Evolutionary conservation across 2,329 filamentous ascomycete genomes (phyloP).

Genomic region (Chrysosporium queenslandicum): DNA sequence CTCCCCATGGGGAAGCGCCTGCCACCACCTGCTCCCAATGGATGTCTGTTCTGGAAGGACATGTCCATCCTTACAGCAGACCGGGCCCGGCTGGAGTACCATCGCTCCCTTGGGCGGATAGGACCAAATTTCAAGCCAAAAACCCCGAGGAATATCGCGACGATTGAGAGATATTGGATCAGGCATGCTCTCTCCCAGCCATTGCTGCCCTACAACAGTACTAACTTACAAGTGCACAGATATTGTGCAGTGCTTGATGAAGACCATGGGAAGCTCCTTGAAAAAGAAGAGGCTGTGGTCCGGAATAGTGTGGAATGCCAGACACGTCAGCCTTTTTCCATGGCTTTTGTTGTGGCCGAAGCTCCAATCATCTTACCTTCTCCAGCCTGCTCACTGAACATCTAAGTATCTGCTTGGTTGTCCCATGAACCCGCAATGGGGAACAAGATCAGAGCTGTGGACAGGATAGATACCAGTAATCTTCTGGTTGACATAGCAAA

Average conservation of each 20-base stretch:
- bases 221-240: not conserved
- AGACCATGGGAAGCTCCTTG: not conserved
- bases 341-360: no score
- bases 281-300: not conserved
- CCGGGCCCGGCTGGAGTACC: not conserved
- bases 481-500: no score
- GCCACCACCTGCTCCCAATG: not conserved
- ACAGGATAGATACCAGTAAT: no score
- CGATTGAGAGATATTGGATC: not conserved
- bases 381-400: no score
- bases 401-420: no score
- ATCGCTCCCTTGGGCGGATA: not conserved
- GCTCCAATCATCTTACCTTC: no score
- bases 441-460: no score
- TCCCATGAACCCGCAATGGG: no score
- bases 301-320: no score
- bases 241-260: not conserved
- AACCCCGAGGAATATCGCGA: not conserved
- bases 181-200: not conserved
- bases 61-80: not conserved
- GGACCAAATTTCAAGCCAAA: not conserved
- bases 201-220: not conserved
- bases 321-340: no score
- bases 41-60: not conserved
- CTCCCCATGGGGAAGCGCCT: not conserved